phyloP scores from a whole-genome alignment of 2,329 filamentous ascomycete species.

The Cladobotryum protrusum region DNA sequence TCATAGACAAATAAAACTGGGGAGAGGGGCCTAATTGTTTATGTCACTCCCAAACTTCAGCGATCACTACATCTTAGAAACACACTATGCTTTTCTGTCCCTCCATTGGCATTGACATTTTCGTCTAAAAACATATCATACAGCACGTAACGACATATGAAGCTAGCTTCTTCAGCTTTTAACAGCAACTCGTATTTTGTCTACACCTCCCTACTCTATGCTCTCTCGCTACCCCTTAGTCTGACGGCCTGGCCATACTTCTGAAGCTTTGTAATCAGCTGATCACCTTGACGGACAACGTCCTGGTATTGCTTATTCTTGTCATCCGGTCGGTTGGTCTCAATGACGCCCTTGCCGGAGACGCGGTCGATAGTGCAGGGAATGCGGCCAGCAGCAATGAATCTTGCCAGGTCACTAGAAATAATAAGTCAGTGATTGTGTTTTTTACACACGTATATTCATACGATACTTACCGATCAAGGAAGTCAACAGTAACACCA shows the following conservation, averaged over 20 bases:
- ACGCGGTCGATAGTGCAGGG: conserved; percentile 97
- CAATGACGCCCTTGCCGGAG: conserved; percentile 91
- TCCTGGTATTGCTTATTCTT: conserved; percentile 99
- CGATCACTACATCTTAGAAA: not conserved
- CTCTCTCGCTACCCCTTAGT: conserved; percentile 88
- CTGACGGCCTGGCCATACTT: conserved; percentile 98
- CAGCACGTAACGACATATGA: conserved; percentile 7
- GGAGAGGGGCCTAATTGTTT: not conserved
- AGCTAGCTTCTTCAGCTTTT: not conserved
- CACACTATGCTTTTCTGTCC: not conserved
- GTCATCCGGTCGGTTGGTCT: conserved; percentile 95
- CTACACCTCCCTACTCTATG: conserved; percentile 40
- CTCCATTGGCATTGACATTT: not conserved
- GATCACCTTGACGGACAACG: conserved; percentile 94
- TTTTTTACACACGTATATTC: not conserved
- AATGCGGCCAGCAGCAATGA: conserved; percentile 91
- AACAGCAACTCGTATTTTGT: not conserved
- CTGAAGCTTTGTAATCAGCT: conserved; percentile 96
- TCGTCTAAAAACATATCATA: conserved; percentile 6
- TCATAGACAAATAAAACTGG: not conserved
- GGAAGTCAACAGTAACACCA: conserved; percentile 91
- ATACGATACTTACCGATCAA: conserved; percentile 66
- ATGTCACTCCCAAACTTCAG: too few relatives aligned
- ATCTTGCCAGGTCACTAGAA: conserved; percentile 81
- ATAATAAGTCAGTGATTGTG: conserved; percentile 7